These are phyloP conservation scores for Cyclotella atomus DNA, from an alignment of 108 stramenopile species.

Conservation along the genomic window DNA sequence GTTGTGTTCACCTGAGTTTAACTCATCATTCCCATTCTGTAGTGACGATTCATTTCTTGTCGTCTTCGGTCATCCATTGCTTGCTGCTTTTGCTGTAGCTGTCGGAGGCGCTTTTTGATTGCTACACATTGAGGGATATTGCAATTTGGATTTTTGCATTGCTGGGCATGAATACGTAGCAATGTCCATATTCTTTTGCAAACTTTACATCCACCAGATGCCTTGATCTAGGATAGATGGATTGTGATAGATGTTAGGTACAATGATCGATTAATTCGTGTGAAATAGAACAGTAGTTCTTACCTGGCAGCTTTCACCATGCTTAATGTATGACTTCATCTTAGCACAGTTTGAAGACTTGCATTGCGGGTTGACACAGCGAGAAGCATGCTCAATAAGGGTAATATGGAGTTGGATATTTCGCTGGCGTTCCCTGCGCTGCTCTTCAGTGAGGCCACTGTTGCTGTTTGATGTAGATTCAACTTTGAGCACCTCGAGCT, in stretches of 20 bases:
- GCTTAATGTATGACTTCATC: conserved; percentile 94
- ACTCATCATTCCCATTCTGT: conserved; percentile 35
- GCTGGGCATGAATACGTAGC: conserved; percentile 93
- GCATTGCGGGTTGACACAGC: conserved; percentile 84
- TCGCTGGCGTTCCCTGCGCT: conserved; percentile 81
- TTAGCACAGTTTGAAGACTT: conserved; percentile 90
- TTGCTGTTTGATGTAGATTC: conserved; percentile 49
- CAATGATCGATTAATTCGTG: conserved; percentile 1
- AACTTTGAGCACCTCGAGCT: conserved; percentile 72
- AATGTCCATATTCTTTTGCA: conserved; percentile 97
- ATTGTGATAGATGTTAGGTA: conserved; percentile 1
- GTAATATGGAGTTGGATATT: conserved; percentile 95
- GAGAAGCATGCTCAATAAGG: conserved; percentile 95
- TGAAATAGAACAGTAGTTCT: no score
- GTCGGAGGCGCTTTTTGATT: conserved; percentile 88
- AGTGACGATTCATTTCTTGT: conserved; percentile 85
- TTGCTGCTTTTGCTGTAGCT: conserved; percentile 88
- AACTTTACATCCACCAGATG: conserved; percentile 90
- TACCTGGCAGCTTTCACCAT: conserved; percentile 77
- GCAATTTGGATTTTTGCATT: conserved; percentile 87
- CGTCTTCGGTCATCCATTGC: conserved; percentile 93
- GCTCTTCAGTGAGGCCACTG: conserved; percentile 74
- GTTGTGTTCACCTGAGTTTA: conserved; percentile 7
- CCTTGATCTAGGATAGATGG: conserved; percentile 45
- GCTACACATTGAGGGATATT: conserved; percentile 93